Evolutionary conservation across 805 yeast genomes (phyloP).

Genomic region (Metschnikowia similis): DNA sequence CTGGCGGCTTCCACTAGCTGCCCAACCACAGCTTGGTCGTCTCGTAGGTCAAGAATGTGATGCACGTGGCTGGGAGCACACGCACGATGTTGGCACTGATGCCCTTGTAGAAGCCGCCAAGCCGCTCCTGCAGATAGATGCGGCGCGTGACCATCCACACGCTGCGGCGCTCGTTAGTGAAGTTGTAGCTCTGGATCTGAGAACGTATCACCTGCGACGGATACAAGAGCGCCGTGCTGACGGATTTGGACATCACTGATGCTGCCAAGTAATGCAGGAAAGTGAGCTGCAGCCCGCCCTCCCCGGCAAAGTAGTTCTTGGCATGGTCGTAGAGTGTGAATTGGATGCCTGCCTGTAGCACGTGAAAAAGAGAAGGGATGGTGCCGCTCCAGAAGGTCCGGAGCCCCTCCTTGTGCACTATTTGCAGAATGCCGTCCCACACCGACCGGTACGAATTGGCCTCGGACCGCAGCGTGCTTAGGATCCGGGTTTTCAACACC

Average conservation of each 20-base stretch:
- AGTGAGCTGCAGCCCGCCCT: slow-evolving; percentile 26
- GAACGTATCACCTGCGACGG: slow-evolving; percentile 83
- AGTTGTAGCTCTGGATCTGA: slow-evolving; percentile 53
- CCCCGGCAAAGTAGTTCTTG: slow-evolving; percentile 36
- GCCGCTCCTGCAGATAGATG: slow-evolving; percentile 50
- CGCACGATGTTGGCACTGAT: slow-evolving; percentile 70
- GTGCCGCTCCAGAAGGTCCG: slow-evolving; percentile 69
- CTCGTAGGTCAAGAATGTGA: slow-evolving; percentile 86
- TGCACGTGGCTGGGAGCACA: slow-evolving; percentile 89
- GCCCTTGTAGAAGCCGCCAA: slow-evolving; percentile 78
- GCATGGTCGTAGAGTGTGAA: slow-evolving; percentile 80
- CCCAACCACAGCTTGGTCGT: slow-evolving; percentile 21
- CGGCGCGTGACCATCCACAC: slow-evolving; percentile 28
- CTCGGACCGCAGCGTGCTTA: slow-evolving; percentile 47
- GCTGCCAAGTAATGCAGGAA: slow-evolving; percentile 59
- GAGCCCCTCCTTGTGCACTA: slow-evolving; percentile 54
- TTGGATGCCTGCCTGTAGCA: slow-evolving; percentile 85
- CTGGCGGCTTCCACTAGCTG: no score
- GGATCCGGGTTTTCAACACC: slow-evolving; percentile 89
- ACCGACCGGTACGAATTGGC: slow-evolving; percentile 57
- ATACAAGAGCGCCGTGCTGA: slow-evolving; percentile 65
- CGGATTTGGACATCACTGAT: slow-evolving; percentile 64
- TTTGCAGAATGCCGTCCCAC: slow-evolving; percentile 48
- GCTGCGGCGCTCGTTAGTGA: slow-evolving; percentile 20
- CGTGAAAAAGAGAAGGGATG: slow-evolving; percentile 71